Conservation (phyloP, 495 filamentous ascomycete genomes). For the Aspergillus funiculosus region DNA sequence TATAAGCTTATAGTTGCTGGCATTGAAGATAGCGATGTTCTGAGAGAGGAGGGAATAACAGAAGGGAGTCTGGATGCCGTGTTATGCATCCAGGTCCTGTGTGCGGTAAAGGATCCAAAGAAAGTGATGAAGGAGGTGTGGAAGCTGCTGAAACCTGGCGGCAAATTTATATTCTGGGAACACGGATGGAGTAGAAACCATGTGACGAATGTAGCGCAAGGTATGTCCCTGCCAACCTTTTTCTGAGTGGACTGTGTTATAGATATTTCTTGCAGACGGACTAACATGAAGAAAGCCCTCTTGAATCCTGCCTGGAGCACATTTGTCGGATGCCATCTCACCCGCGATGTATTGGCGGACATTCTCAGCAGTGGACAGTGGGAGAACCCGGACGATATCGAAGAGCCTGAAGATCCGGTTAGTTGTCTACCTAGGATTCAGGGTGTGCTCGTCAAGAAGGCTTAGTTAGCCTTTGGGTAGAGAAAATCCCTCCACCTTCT, state of each 20-base stretch:
- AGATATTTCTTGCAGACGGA: background rate
- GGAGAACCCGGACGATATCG: slow-evolving; percentile 23
- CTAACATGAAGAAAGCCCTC: slow-evolving; percentile 17
- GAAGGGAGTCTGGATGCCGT: slow-evolving; percentile 35
- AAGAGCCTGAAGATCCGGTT: slow-evolving; percentile 17
- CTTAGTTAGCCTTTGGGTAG: slow-evolving; percentile 3
- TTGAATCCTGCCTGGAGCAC: slow-evolving; percentile 25
- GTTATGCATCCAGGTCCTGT: slow-evolving; percentile 27
- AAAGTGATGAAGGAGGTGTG: slow-evolving; percentile 23
- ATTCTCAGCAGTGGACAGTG: slow-evolving; percentile 23
- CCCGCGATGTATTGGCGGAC: slow-evolving; percentile 18
- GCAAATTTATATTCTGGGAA: slow-evolving; percentile 43
- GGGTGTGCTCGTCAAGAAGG: slow-evolving; percentile 26
- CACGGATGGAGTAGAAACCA: slow-evolving; percentile 28
- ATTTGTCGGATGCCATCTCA: slow-evolving; percentile 22
- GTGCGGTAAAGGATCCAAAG: slow-evolving; percentile 22
- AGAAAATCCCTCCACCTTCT: background rate
- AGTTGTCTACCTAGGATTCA: slow-evolving; percentile 21
- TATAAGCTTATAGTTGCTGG: slow-evolving; percentile 35
- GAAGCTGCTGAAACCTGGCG: slow-evolving; percentile 30
- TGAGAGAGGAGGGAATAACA: slow-evolving; percentile 30
- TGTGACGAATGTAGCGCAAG: slow-evolving; percentile 25
- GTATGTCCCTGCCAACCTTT: slow-evolving; percentile 14
- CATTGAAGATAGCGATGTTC: slow-evolving; percentile 34
- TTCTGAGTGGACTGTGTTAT: background rate